Evolutionary conservation across 2,329 filamentous ascomycete species (phyloP), one percentile per base, ranked within the genome.

Genomic region (Helicocarpus griseus): DNA sequence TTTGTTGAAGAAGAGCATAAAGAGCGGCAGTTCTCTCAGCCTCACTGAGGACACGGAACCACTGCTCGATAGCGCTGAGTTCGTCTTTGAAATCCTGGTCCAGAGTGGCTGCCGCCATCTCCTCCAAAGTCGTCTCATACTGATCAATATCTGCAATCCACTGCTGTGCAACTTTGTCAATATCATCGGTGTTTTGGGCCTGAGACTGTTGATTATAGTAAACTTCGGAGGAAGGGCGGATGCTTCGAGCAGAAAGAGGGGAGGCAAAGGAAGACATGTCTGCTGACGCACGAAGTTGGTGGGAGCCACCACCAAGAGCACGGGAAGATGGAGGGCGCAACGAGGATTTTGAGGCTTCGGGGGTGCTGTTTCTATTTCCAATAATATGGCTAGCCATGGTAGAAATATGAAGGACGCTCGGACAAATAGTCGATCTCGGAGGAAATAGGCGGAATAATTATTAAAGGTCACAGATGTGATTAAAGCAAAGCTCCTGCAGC

Each of bases 41-140:
- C 73, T 97, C 93, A 65, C 91, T 97, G 58, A 98, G 76, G 50
- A 98, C 93, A 56, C 90, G 86, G 71, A 98, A 98, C 93, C 93
- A 98, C 76, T 98, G 93, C 73, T 98, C 93, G 65, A 98, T 98
- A 60, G 93, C 93, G 67, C 89, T 96, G 55, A 98, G 80, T 71
- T 98, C 93, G 71, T 97, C 93, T 75, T 98, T 98, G 77, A 98
- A 98, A 67, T 98, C 93, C 74, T 98, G 93, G 67, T 98, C 93
- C 50, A 97, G 77, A n/a, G 93, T 97, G 26, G 93, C 93, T 29
- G 91, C 90, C 40, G 93, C 93, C 93, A 98, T 98, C 69, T 98
- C 93, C 71, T 97, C 93, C 63, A 98, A 73, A 1, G 93, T 98
- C n/a, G 85, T 95, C 76, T 98, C 93, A 64, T 96, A 96, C 69